Evolutionary conservation across 2,329 filamentous ascomycete species (phyloP).

Genomic region (Fusarium drepaniforme): DNA sequence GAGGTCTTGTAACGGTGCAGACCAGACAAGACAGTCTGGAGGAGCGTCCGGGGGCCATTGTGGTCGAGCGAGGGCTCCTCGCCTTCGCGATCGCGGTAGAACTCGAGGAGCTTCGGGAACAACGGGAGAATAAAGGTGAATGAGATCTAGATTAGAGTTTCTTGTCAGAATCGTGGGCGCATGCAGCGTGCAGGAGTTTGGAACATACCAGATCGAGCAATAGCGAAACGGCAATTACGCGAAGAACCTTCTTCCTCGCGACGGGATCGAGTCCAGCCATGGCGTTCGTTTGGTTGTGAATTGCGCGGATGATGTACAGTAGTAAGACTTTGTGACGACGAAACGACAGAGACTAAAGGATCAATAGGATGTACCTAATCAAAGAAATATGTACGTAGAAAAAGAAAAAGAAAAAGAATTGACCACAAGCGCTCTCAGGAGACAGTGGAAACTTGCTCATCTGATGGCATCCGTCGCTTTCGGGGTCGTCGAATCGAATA

Average conservation of each 20-base stretch:
- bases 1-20: conserved; percentile 95
- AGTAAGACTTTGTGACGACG: not conserved
- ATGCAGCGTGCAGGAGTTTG: not conserved
- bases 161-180: conserved; percentile 10
- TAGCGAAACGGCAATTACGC: conserved; percentile 89
- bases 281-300: conserved; percentile 9
- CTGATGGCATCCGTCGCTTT: conserved; percentile 28
- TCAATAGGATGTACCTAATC: not conserved
- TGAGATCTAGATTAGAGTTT: conserved; percentile 75
- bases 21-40: conserved; percentile 83
- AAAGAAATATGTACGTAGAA: not conserved
- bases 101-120: conserved; percentile 94
- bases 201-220: conserved; percentile 83
- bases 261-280: conserved; percentile 63
- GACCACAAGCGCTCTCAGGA: conserved; percentile 28
- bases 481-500: conserved; percentile 26
- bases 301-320: conserved; percentile 14
- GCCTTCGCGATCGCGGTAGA: conserved; percentile 90
- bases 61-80: conserved; percentile 56
- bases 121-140: conserved; percentile 98
- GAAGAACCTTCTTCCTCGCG: conserved; percentile 83
- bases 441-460: conserved; percentile 37
- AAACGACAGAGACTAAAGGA: not conserved
- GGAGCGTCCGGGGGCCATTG: conserved; percentile 70
- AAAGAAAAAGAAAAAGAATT: conserved; percentile 4